Conservation (phyloP, 139 green algal genomes). For the Volvox africanus region DNA sequence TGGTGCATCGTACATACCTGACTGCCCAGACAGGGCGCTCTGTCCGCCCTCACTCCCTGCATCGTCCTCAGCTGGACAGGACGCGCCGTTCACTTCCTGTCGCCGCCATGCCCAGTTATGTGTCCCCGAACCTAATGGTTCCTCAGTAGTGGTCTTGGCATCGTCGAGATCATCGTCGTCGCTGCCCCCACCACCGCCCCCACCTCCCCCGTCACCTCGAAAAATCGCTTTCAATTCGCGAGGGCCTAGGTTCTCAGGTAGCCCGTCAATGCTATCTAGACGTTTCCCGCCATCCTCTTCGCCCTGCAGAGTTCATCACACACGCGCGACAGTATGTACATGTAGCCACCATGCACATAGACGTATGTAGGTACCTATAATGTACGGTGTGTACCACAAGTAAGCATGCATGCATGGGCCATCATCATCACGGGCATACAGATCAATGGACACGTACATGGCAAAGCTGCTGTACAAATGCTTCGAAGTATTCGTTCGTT, state of each 20-base stretch:
- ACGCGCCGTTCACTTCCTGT: not conserved
- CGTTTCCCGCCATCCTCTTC: not conserved
- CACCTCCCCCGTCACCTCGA: not conserved
- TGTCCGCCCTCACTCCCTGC: conserved; percentile 33
- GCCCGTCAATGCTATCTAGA: not conserved
- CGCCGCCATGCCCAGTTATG: not conserved
- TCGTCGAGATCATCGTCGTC: not conserved
- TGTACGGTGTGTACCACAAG: no score
- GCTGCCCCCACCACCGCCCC: not conserved
- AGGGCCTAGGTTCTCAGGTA: not conserved
- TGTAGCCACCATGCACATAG: no score
- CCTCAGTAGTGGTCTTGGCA: not conserved
- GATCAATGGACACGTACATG: not conserved
- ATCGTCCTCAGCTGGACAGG: not conserved
- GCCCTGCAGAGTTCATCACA: not conserved
- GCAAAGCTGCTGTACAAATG: no score
- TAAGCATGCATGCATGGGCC: no score
- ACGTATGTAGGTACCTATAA: no score
- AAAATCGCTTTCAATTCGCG: not conserved
- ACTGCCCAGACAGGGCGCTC: conserved; percentile 22
- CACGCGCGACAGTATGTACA: no score
- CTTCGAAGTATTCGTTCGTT: no score
- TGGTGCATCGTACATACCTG: no score
- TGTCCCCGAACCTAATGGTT: not conserved
- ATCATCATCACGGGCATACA: no score